Evolutionary conservation across 2,329 filamentous ascomycete species (phyloP), one percentile per base, ranked within the genome.

Genomic region (Penicillium sp.): DNA sequence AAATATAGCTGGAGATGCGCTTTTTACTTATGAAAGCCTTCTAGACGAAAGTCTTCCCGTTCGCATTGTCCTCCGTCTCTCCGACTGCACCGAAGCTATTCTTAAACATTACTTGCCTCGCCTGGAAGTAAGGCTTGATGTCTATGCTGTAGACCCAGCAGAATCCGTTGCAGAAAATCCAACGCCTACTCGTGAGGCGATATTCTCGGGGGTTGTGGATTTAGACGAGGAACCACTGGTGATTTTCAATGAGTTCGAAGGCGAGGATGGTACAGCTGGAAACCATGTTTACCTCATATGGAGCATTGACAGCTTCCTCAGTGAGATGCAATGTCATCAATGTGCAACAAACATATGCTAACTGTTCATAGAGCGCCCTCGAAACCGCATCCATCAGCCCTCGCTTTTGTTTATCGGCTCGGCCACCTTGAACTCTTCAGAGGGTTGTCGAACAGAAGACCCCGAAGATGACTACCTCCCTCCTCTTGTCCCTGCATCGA

Each of bases 1-100:
- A 26, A 24, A 33, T 44, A 52, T 29, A 48, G 29, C 27, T 31
- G 13, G 3, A 31, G 29, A 13, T 27, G n/a, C 33, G 21, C 3
- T 48, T 13, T 13, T 53, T 31, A 48, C 52, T 46, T 3, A 48
- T 19, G 5, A 41, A 41, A 45, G 16, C 11, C 59, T 33, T 69
- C 58, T 71, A 85, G 83, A 86, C 80, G 83, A 86, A 73, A 72
- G 76, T 46, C 73, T 83, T 35, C 75, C 77, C 22, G 76, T 80
- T 21, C 79, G 82, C 63, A 71, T 84, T 47, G 75, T 84, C 37
- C 73, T 85, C 35, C 73, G 80, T 59, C 77, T 82, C 14, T 79
- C 80, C 37, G 70, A 79, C 55, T 78, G 80, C 61, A 78, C 81
- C 21, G 77, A 83, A 58, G 65, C 73, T 44, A 74, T 72, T 4